Evolutionary conservation across 83 land plant genomes (phyloP).

Genomic region (Picea abies): DNA sequence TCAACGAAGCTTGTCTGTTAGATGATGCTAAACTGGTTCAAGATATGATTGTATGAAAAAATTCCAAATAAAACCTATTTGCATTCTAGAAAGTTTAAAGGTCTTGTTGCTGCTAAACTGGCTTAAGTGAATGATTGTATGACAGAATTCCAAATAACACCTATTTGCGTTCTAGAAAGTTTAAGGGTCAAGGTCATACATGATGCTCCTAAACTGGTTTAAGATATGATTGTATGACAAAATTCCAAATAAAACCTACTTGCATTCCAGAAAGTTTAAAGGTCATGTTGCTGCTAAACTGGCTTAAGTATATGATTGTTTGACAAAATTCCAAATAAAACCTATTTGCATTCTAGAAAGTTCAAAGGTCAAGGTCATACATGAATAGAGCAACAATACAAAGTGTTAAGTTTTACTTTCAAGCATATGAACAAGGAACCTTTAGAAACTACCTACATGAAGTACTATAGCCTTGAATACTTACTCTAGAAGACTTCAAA

Average conservation of each 20-base stretch:
- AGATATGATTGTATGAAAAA: too few species aligned
- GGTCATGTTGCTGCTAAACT: neutral
- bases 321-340: neutral
- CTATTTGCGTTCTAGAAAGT: neutral
- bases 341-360: neutral
- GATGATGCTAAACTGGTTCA: too few species aligned
- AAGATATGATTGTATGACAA: too few species aligned
- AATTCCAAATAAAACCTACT: neutral
- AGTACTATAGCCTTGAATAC: slow-evolving; percentile 3
- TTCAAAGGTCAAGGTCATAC: neutral
- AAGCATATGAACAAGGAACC: neutral
- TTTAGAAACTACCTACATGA: neutral
- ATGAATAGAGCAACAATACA: neutral
- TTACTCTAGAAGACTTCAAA: slow-evolving; percentile 58
- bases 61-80: neutral
- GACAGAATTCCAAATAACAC: neutral
- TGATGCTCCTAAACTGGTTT: neutral
- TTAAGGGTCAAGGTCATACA: neutral
- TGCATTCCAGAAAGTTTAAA: neutral
- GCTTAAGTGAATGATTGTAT: too few species aligned
- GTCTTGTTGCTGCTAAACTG: too few species aligned
- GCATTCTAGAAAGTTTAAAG: neutral
- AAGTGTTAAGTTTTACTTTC: neutral
- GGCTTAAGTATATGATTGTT: too few species aligned
- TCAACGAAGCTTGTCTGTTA: too few species aligned